phyloP scores from a whole-genome alignment of 148 eudicot species.

The Hydrangea macrophylla region DNA sequence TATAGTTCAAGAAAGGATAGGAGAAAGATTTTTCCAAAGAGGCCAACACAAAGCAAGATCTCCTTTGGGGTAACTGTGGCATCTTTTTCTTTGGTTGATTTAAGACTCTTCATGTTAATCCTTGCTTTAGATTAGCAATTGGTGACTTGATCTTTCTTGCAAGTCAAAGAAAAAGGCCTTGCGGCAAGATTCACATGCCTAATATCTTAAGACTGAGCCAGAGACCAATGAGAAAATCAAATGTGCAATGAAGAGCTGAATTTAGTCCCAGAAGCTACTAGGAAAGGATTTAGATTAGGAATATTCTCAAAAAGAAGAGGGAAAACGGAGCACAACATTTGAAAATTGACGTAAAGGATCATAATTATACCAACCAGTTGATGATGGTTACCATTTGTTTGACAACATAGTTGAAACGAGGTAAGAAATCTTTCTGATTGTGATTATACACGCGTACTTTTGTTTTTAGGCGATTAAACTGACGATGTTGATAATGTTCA shows the following conservation, averaged over 20 bases:
- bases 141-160: neutral
- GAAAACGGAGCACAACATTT: neutral
- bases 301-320: neutral
- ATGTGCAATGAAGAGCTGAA: too few species aligned
- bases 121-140: neutral
- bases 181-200: too few species aligned
- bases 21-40: neutral
- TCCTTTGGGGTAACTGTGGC: neutral
- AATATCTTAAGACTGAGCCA: neutral
- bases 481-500: neutral
- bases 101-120: neutral
- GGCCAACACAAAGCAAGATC: neutral
- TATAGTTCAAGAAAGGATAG: neutral
- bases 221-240: neutral
- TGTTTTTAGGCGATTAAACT: neutral
- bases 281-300: neutral
- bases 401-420: neutral
- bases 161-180: too few species aligned
- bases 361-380: neutral
- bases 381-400: neutral
- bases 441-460: neutral
- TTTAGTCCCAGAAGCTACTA: neutral
- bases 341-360: too few species aligned
- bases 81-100: neutral
- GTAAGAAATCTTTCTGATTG: neutral